Evolutionary conservation across 495 filamentous ascomycete genomes (phyloP).

Genomic region (Letharia lupina): DNA sequence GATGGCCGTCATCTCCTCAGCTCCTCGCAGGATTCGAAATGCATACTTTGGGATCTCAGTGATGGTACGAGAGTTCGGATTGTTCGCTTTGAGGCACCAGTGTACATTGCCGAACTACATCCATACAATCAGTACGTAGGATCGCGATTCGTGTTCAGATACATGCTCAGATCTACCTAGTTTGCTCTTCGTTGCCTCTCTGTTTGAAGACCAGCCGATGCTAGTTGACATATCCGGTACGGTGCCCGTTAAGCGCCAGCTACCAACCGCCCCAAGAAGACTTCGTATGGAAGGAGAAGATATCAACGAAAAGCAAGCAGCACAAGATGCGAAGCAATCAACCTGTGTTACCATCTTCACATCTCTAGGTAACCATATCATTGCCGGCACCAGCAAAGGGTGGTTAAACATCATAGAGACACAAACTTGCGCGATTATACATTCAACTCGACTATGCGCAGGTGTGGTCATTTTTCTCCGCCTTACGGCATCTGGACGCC

Average conservation of each 20-base stretch:
- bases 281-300: slow-evolving; percentile 51
- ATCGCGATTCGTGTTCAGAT: background rate
- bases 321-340: slow-evolving; percentile 85
- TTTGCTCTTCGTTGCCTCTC: slow-evolving; percentile 70
- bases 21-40: slow-evolving; percentile 91
- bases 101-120: slow-evolving; percentile 92
- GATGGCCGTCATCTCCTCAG: slow-evolving; percentile 90
- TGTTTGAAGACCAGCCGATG: slow-evolving; percentile 87
- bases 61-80: slow-evolving; percentile 60
- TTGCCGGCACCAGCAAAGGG: slow-evolving; percentile 87
- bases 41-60: slow-evolving; percentile 85
- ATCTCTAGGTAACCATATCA: slow-evolving; percentile 70
- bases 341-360: slow-evolving; percentile 89
- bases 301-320: slow-evolving; percentile 71
- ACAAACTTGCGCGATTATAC: slow-evolving; percentile 64
- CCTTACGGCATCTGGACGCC: slow-evolving; percentile 70
- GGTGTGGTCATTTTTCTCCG: slow-evolving; percentile 86
- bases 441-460: slow-evolving; percentile 70
- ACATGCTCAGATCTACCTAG: slow-evolving; percentile 35
- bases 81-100: slow-evolving; percentile 80
- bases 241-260: slow-evolving; percentile 58
- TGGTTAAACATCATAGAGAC: slow-evolving; percentile 92
- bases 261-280: slow-evolving; percentile 75
- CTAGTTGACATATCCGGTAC: slow-evolving; percentile 69
- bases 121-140: slow-evolving; percentile 73